These are phyloP conservation scores for Jamesozyma hellenica DNA, from an alignment of 805 yeast species.

Conservation along the genomic window DNA sequence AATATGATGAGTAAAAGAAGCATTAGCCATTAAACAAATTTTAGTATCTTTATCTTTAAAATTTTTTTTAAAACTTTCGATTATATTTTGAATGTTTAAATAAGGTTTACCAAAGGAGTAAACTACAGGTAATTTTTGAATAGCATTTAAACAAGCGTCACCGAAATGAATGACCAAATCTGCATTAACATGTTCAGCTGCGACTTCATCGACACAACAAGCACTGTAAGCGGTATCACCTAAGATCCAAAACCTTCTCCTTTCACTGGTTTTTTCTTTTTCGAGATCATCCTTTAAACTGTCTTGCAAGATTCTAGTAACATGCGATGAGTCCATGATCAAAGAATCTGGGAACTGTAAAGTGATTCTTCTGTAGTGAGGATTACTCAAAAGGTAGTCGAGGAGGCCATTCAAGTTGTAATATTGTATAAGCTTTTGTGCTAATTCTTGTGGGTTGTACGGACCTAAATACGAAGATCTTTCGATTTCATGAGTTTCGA, in stretches of 20 bases:
- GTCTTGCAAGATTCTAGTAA: conserved; percentile 46
- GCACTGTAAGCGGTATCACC: conserved; percentile 95
- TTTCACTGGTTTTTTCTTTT: not conserved
- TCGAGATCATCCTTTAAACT: conserved; percentile 15
- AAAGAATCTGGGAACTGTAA: conserved; percentile 84
- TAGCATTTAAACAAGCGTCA: conserved; percentile 82
- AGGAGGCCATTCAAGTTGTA: conserved; percentile 47
- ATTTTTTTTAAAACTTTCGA: conserved; percentile 33
- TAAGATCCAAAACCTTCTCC: conserved; percentile 57
- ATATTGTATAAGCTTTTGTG: conserved; percentile 34
- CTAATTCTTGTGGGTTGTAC: conserved; percentile 22
- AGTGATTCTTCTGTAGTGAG: conserved; percentile 45
- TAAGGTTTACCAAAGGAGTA: conserved; percentile 70
- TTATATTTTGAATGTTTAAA: conserved; percentile 35
- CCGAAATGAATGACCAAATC: conserved; percentile 90
- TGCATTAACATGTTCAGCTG: conserved; percentile 83
- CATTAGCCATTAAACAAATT: conserved; percentile 63
- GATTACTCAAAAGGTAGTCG: conserved; percentile 29
- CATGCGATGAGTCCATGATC: conserved; percentile 66
- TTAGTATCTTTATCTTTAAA: conserved; percentile 35
- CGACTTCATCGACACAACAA: conserved; percentile 94
- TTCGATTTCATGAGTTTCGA: conserved; percentile 21
- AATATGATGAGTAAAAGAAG: conserved; percentile 49
- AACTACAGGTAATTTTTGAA: conserved; percentile 59
- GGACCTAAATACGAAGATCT: conserved; percentile 26